Base-by-base conservation (phyloP, 208 protist species). In the Leishmania turanica region DNA sequence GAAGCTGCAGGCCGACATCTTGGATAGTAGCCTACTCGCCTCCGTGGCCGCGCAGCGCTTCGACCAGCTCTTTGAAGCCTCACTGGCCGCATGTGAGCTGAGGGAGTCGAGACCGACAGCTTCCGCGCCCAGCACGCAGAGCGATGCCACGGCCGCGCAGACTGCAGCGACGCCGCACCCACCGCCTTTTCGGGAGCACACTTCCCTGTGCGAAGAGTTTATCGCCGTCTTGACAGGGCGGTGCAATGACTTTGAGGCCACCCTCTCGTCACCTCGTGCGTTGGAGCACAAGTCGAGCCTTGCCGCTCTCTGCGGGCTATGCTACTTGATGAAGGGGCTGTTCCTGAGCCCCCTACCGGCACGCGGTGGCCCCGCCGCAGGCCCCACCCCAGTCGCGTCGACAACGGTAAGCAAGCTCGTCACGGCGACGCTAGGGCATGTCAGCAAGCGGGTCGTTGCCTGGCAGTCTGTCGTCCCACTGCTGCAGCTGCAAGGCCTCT, bases 41-140 rank as follows among this genome's bases (percentile, higher is more conserved):
- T 77, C 97, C 9, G 80, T 96, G 19, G 93, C 90, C 11, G 70
- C 96, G 91, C 82, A 88, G 88, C 62, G 80, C 97, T 34, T 93
- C 93, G 78, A 83, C 62, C 58, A 62, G 45, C 71, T 74, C 75
- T 54, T 87, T 21, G 51, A 66, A 9, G 49, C 75, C 40, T 72
- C 77, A 27, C 68, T 72, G 68, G 68, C 68, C 40, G 19, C 45
- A n/a, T 72, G 42, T 72, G 42, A 72, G 19, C 40, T 31, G 42
- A 21, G 45, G 0, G 42, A 72, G 60, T 13, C 13, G 34, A 37
- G 5, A 70, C 17, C 56, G 34, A 5, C 71, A 58, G 71, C 9
- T n/a, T 70, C 69, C 13, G 62, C 58, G 58, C 58, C 79, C 7
- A 37, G 69, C 62, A 51, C 76, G 65, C 64, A 51, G 45, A 1